Conservation (phyloP, 768 basidiomycete genomes). For the Dentipellis fragilis region DNA sequence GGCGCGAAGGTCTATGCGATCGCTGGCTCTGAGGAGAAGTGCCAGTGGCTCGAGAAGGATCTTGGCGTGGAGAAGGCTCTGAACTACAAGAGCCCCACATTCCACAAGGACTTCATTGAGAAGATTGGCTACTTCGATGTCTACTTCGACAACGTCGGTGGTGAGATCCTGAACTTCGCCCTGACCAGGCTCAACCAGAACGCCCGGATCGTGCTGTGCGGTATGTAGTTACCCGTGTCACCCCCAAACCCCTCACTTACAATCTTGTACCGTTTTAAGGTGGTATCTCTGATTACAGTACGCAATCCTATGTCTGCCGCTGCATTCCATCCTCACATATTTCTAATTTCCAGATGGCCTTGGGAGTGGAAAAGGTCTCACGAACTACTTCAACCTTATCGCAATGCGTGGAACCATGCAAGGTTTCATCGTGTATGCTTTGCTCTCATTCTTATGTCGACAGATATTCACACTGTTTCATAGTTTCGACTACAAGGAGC, state of each 20-base stretch:
- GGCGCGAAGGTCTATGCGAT: constrained; percentile 84
- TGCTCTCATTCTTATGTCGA: not conserved
- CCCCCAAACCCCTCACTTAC: not conserved
- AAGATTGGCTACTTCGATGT: constrained; percentile 71
- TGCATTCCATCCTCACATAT: not conserved
- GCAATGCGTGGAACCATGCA: constrained; percentile 67
- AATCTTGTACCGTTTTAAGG: constrained; percentile 29
- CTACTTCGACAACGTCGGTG: constrained; percentile 77
- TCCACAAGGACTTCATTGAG: constrained; percentile 61
- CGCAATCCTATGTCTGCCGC: constrained; percentile 15
- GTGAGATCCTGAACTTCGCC: constrained; percentile 73
- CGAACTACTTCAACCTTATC: constrained; percentile 62
- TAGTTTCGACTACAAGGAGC: constrained; percentile 65
- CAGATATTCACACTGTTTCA: not conserved
- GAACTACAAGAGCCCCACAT: constrained; percentile 78
- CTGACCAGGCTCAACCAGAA: constrained; percentile 64
- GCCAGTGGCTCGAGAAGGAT: constrained; percentile 72
- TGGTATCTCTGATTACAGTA: constrained; percentile 80
- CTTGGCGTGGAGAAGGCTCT: constrained; percentile 75
- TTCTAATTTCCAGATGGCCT: constrained; percentile 27
- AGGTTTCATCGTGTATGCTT: constrained; percentile 74
- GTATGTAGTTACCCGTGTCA: constrained; percentile 24
- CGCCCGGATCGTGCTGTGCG: constrained; percentile 76
- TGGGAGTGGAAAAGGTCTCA: constrained; percentile 52
- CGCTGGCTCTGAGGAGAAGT: constrained; percentile 82